A percentile compares a stretch with the other conserved stretches of the same genome.
Evolutionary conservation across 495 filamentous ascomycete genomes (phyloP).

Genomic region (Penicillium lividum): DNA sequence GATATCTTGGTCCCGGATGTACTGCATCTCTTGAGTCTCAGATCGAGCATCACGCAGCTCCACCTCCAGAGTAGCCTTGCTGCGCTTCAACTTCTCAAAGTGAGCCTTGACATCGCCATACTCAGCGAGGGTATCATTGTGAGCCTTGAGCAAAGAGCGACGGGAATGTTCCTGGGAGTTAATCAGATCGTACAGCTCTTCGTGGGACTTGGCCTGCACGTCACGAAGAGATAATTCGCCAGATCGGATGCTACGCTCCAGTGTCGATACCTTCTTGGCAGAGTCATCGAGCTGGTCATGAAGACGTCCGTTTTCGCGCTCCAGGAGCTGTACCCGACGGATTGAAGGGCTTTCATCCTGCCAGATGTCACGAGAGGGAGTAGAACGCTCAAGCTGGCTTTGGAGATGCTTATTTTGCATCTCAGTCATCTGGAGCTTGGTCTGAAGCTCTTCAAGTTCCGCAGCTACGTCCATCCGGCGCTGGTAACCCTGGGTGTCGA

Average conservation of each 20-base stretch:
- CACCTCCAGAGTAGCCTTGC: slow-evolving; percentile 76
- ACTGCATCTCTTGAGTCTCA: slow-evolving; percentile 77
- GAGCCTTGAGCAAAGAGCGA: slow-evolving; percentile 73
- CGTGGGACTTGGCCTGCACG: slow-evolving; percentile 89
- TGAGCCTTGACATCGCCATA: slow-evolving; percentile 81
- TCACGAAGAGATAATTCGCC: slow-evolving; percentile 92
- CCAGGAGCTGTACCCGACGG: slow-evolving; percentile 84
- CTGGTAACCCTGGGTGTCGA: slow-evolving; percentile 86
- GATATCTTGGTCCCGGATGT: slow-evolving; percentile 79
- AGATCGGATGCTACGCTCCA: slow-evolving; percentile 83
- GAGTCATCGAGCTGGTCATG: slow-evolving; percentile 97
- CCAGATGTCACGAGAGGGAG: slow-evolving; percentile 59
- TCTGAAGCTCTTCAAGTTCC: slow-evolving; percentile 90
- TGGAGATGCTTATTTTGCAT: slow-evolving; percentile 97
- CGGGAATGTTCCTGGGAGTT: slow-evolving; percentile 92
- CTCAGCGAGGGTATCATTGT: slow-evolving; percentile 83
- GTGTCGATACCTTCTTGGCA: slow-evolving; percentile 83
- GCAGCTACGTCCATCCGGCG: slow-evolving; percentile 87
- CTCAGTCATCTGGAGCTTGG: slow-evolving; percentile 90
- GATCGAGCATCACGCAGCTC: slow-evolving; percentile 83
- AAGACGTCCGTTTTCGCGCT: slow-evolving; percentile 87
- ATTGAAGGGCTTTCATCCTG: slow-evolving; percentile 82
- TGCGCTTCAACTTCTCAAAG: slow-evolving; percentile 81
- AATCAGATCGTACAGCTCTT: slow-evolving; percentile 91
- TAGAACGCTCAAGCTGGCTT: slow-evolving; percentile 73